Evolutionary conservation across 805 yeast species (phyloP), one percentile per base, ranked within the genome.

Genomic region (Suhomyces emberorum): DNA sequence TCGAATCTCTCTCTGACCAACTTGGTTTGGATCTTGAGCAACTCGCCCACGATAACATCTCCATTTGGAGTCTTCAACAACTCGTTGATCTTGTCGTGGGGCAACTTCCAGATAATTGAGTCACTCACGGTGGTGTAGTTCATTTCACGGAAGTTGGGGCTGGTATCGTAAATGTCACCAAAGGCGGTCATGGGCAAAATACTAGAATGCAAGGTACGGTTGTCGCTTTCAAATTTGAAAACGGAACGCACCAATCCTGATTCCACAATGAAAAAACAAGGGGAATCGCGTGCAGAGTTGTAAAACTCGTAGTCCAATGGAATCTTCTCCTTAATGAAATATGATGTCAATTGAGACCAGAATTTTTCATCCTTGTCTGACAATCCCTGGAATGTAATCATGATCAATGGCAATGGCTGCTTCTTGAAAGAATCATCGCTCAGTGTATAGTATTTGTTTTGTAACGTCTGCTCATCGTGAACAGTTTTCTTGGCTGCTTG

Each of bases 111-210:
- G 1, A 84, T 69, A 7, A 75, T 72, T 2, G 83, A 66, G 35
- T 79, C 84, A 20, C 68, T 70, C 33, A 81, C 88, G 1, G 83
- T 77, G 5, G 65, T 60, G 37, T 80, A 74, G 3, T 61, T 55
- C 3, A 75, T 67, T 9, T 69, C 65, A 8, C 77, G 64, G 30
- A 70, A 63, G 8, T 58, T 55, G 1, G 65, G 51, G 8, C 61
- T 61, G 5, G 43, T 30, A 27, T 55, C 63, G 11, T 49, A 54
- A 27, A 66, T 54, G 32, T 83, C 88, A 2, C 95, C 93, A 57
- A 83, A 82, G 1, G 85, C 76, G 0, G 91, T 83, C 40, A 83
- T 74, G 4, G 93, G 88, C 35, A 85, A 69, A 22, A 83, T 77
- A 12, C 65, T 58, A 10, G 69, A 59, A 16, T 57, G 61, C 15